Conservation (phyloP, 129 eudicot genomes). For the Helianthus tuberosus region DNA sequence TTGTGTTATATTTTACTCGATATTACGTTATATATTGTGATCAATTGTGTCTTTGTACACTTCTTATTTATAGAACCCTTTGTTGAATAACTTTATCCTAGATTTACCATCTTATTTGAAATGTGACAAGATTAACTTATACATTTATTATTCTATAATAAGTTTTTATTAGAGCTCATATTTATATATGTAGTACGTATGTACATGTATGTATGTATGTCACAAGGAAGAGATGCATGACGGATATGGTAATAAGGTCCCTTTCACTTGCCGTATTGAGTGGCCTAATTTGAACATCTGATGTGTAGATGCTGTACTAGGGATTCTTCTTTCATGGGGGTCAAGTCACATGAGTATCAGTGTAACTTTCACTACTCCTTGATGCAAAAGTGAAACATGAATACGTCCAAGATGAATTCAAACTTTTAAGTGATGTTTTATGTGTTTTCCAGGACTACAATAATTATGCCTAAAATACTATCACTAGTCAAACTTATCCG, state of each 20-base stretch:
- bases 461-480: neutral
- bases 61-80: too few species aligned
- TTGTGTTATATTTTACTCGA: too few species aligned
- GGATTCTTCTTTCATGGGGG: constrained; percentile 37
- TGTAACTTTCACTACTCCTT: constrained; percentile 11
- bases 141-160: neutral
- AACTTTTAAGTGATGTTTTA: neutral
- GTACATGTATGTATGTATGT: neutral
- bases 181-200: too few species aligned
- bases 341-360: constrained; percentile 42
- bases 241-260: constrained; percentile 31
- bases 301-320: constrained; percentile 35
- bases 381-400: constrained; percentile 12
- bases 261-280: constrained; percentile 50
- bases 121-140: neutral
- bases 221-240: constrained; percentile 37
- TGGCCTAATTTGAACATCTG: constrained; percentile 32
- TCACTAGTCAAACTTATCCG: constrained; percentile 9
- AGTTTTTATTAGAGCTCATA: neutral
- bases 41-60: too few species aligned
- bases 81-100: too few species aligned
- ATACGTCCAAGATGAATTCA: constrained; percentile 25
- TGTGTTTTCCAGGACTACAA: neutral
- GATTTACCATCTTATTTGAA: neutral
- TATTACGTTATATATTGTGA: too few species aligned